Evolutionary conservation across 441 rosid species (phyloP).

Genomic region (Corymbia citriodora): DNA sequence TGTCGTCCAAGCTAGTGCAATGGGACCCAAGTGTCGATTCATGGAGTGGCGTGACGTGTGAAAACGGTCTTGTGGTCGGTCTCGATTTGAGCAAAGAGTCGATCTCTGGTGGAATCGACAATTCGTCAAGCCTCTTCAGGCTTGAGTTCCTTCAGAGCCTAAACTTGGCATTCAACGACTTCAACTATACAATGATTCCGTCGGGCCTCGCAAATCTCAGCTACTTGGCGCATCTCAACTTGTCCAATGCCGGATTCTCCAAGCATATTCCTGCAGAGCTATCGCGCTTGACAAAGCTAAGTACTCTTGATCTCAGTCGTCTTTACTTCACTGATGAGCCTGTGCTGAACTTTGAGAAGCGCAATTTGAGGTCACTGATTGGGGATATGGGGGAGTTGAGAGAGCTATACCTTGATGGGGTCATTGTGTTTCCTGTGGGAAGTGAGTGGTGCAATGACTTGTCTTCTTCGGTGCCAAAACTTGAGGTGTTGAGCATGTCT

Average conservation of each 20-base stretch:
- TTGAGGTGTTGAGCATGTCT: constrained; percentile 38
- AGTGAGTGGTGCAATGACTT: constrained; percentile 29
- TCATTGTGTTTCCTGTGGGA: constrained; percentile 15
- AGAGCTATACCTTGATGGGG: constrained; percentile 32
- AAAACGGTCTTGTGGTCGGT: too few species aligned
- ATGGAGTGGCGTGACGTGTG: too few species aligned
- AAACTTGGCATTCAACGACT: too few species aligned
- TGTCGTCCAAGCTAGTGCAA: too few species aligned
- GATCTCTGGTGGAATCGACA: too few species aligned
- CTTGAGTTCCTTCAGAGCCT: too few species aligned
- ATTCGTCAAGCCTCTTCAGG: too few species aligned
- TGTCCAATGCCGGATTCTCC: constrained; percentile 6
- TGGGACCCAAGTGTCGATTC: too few species aligned
- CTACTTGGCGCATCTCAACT: too few species aligned
- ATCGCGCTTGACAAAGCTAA: rapidly evolving
- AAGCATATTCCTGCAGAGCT: neutral
- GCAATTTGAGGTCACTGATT: constrained; percentile 14
- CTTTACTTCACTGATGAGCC: neutral
- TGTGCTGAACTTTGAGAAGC: constrained; percentile 18
- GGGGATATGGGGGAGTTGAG: constrained; percentile 13
- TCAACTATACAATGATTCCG: too few species aligned
- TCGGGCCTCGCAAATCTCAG: too few species aligned
- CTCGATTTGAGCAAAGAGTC: too few species aligned
- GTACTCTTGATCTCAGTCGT: rapidly evolving
- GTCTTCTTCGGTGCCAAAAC: constrained; percentile 27